These are phyloP conservation scores for Calonectria pseudoreteaudii DNA, from an alignment of 2,329 filamentous ascomycete species.

Conservation along the genomic window DNA sequence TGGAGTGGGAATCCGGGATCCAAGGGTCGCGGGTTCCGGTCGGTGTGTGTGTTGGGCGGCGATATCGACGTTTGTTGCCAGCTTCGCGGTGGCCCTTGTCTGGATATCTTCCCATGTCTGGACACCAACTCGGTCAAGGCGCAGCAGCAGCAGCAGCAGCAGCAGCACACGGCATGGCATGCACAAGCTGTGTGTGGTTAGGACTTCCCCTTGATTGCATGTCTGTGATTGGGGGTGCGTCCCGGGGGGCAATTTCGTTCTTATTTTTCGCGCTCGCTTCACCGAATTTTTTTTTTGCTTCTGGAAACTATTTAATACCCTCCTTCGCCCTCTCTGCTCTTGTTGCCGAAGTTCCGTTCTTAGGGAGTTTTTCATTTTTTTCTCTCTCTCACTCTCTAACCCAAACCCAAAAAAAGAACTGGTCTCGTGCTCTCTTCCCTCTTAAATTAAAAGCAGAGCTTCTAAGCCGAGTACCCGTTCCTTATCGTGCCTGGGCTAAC, in stretches of 20 bases:
- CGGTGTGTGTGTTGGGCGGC: constrained; percentile 20
- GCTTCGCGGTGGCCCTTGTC: constrained; percentile 18
- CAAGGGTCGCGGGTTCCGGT: constrained; percentile 16
- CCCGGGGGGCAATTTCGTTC: constrained; percentile 3
- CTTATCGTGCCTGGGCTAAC: constrained; percentile 23
- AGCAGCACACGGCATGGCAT: too few relatives aligned
- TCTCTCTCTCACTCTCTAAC: neutral
- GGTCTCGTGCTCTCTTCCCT: constrained; percentile 16
- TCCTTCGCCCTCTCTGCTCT: neutral
- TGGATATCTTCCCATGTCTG: constrained; percentile 18
- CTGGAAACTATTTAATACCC: constrained; percentile 1
- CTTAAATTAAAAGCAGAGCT: neutral
- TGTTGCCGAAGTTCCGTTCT: neutral
- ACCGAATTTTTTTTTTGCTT: neutral
- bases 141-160: too few relatives aligned
- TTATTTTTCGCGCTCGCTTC: neutral
- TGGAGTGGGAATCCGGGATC: constrained; percentile 19
- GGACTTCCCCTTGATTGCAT: neutral
- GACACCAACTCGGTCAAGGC: constrained; percentile 12
- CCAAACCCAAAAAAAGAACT: neutral
- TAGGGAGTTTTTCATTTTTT: neutral
- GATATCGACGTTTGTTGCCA: neutral
- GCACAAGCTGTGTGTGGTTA: constrained; percentile 15
- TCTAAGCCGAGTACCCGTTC: constrained; percentile 22
- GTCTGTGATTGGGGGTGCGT: neutral